Evolutionary conservation across 768 basidiomycete genomes (phyloP), one percentile per base, ranked within the genome.

Genomic region (Sutorius australiensis): DNA sequence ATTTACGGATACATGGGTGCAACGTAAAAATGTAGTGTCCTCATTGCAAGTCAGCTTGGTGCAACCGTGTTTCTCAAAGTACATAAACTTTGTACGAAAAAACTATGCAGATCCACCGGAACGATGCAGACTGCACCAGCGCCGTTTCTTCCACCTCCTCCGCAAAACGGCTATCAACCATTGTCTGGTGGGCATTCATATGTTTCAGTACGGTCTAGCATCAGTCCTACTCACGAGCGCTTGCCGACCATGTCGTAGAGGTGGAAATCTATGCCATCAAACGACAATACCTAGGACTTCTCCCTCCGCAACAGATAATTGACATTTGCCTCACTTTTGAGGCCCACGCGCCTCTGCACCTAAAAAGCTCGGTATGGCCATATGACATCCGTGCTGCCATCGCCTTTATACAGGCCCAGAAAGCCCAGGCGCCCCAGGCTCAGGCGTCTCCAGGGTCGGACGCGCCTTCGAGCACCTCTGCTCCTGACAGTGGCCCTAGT

Each of bases 271-370:
- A 83, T 66, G 76, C 82, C 46, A 80, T 86, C 71, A 89, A 89
- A 67, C 79, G 81, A 58, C 79, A 80, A 56, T 92, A 91, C 72
- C 75, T 92, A 39, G 75, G 77, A 21, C 76, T 88, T 19, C 76
- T 92, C 8, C 78, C 83, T 21, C 80, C 78, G 19, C 77, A 80
- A 41, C 86, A 90, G 70, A 78, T 91, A 63, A 87, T 91, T 64
- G 89, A 89, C 60, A 82, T 91, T 61, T 90, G 86, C 65, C 75
- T 91, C 54, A 76, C 78, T 34, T 83, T 87, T 61, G 86, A 90
- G 61, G 66, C 81, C 9, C 79, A 89, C 73, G 82, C 83, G 13
- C 82, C 87, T 12, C 72, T 77, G 36, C 83, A 84, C 56, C 65
- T 86, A 48, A 84, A 80, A 67, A 75, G 74, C 51, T 72, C 81